Evolutionary conservation across 1,139 yeast genomes (phyloP).

Genomic region (Taphrina wiesneri): DNA sequence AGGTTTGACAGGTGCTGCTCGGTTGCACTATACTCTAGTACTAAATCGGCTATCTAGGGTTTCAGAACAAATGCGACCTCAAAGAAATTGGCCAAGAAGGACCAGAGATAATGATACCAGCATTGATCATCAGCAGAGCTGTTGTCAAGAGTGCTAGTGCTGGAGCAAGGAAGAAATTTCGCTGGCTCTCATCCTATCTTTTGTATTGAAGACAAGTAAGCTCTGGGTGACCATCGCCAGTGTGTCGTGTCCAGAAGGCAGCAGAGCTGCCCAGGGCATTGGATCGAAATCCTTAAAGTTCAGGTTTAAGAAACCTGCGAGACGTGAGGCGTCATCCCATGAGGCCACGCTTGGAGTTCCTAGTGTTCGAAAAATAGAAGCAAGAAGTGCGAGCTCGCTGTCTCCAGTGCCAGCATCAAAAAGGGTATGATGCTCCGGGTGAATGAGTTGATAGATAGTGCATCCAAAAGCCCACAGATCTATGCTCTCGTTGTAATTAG

Average conservation of each 20-base stretch:
- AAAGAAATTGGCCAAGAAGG: no score
- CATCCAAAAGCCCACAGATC: conserved; percentile 29
- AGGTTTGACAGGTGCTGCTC: no score
- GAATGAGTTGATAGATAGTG: conserved; percentile 12
- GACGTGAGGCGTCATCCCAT: conserved; percentile 17
- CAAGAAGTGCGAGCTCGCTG: conserved; percentile 24
- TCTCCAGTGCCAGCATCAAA: conserved; percentile 5
- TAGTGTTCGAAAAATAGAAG: conserved; percentile 17
- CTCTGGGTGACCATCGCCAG: neutral
- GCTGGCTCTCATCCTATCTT: neutral
- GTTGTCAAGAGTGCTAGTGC: no score
- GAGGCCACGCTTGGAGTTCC: conserved; percentile 21
- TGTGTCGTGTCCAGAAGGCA: neutral
- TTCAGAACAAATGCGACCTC: no score
- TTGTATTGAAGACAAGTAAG: conserved; percentile 13
- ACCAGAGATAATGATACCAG: no score
- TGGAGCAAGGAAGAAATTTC: neutral
- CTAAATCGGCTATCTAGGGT: no score
- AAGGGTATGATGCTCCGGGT: conserved; percentile 11
- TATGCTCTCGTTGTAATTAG: conserved; percentile 10
- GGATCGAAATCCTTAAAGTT: conserved; percentile 14
- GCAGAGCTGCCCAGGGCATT: conserved; percentile 7
- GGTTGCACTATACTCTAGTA: no score
- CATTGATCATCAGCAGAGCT: no score
- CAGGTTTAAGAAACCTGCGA: neutral